phyloP scores from a whole-genome alignment of 352 stramenopile species.

The Phytophthora fragariae region DNA sequence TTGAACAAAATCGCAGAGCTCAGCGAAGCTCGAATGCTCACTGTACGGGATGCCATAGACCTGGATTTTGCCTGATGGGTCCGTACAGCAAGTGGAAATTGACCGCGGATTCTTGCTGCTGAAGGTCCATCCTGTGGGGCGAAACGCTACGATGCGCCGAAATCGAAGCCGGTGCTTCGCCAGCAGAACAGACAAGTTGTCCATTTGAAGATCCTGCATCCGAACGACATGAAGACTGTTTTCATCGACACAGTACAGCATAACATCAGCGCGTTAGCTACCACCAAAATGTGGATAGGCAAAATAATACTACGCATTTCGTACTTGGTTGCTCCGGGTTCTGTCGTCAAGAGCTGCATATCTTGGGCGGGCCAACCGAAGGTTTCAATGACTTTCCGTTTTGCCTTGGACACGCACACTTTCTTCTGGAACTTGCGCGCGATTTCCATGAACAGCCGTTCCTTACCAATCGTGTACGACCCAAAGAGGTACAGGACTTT shows the following conservation, averaged over 20 bases:
- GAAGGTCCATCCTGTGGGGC: slow-evolving; percentile 95
- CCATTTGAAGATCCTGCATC: slow-evolving; percentile 94
- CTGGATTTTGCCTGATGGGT: slow-evolving; percentile 82
- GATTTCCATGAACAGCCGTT: slow-evolving; percentile 96
- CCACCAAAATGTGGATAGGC: not conserved
- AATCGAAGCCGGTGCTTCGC: slow-evolving; percentile 75
- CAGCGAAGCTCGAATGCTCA: slow-evolving; percentile 96
- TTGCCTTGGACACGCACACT: slow-evolving; percentile 81
- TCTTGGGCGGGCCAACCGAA: slow-evolving; percentile 85
- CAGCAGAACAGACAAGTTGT: slow-evolving; percentile 79
- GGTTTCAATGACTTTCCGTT: slow-evolving; percentile 87
- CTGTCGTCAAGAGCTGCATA: slow-evolving; percentile 91
- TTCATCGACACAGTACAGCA: slow-evolving; percentile 7
- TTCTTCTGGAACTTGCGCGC: slow-evolving; percentile 78
- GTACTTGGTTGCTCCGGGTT: slow-evolving; percentile 75
- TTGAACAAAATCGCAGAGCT: slow-evolving; percentile 94
- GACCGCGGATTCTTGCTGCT: slow-evolving; percentile 52
- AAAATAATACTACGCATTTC: slow-evolving; percentile 11
- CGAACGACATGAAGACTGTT: slow-evolving; percentile 92
- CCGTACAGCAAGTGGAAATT: slow-evolving; percentile 78
- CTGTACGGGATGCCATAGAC: slow-evolving; percentile 97
- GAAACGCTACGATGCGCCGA: slow-evolving; percentile 92
- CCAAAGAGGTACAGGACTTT: slow-evolving; percentile 95
- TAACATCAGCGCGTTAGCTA: slow-evolving; percentile 4
- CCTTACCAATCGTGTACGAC: slow-evolving; percentile 98